Base-by-base conservation (phyloP, 2,329 filamentous ascomycete species). In the Bimuria novae-zelandiae region DNA sequence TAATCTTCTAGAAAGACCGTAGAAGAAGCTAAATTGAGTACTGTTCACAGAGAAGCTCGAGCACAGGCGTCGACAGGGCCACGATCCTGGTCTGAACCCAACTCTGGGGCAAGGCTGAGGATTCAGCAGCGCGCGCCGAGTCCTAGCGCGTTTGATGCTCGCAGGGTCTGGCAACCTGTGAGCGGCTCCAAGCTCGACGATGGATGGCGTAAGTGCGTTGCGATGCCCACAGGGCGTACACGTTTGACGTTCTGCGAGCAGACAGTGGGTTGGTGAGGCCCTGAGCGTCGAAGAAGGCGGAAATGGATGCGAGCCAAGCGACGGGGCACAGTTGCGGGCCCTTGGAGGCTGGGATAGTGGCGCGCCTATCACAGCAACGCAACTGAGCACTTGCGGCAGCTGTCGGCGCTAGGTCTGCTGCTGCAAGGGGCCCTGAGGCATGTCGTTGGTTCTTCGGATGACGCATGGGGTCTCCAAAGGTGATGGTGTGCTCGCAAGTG, bases 61-160 rank as follows among this genome's bases (percentile, higher is more conserved):
- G 68, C 67, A 50, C 59, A 51, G 51, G 54, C 61, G 59, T 60
- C 62, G 62, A 62, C 51, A 61, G 52, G 61, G 61, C 62, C 61
- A 57, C 41, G 49, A 58, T 55, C 64, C 60, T 55, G 54, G 62
- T 64, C 53, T 62, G 58, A 64, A 68, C 70, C 65, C 68, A 71
- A 63, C 60, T 52, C 57, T 72, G 64, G 65, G 70, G 69, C 70
- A 71, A 69, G 67, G 67, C 68, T 72, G 67, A 65, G 63, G 62
- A 22, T 62, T 55, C 54, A 49, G 60, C 58, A 55, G 60, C 48
- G 47, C 55, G 64, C 57, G 63, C 62, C 62, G 65, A 66, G 62
- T 51, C 49, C 52, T 62, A 63, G 62, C 61, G 63, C 59, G 64
- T 70, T 71, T 71, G 67, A 71, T 64, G 52, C 36, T 51, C 60